phyloP scores from a whole-genome alignment of 2,329 filamentous ascomycete species.

The Chaetomium olivaceum region DNA sequence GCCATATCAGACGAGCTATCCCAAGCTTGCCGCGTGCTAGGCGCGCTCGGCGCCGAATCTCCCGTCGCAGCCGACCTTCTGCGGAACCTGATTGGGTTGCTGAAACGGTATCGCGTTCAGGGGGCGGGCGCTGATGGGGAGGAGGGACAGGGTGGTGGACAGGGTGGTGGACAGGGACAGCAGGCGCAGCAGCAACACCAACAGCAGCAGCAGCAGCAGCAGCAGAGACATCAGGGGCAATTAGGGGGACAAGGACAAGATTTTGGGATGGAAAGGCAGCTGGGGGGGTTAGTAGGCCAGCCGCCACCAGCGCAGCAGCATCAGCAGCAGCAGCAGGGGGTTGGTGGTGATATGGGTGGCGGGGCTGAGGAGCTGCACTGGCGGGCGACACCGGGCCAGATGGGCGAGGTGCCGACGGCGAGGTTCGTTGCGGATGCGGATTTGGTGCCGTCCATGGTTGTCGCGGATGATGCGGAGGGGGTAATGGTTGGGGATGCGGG shows the following conservation, averaged over 20 bases:
- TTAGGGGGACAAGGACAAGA: no score
- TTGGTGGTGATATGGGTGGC: background rate
- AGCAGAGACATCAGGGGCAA: background rate
- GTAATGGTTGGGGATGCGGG: background rate
- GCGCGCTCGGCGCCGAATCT: background rate
- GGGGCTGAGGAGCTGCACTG: background rate
- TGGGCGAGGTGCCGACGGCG: no score
- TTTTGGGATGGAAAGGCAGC: no score
- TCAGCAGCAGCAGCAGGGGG: background rate
- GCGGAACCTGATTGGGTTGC: conserved; percentile 2
- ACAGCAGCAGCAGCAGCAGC: no score
- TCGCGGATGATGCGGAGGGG: background rate
- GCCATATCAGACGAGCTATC: conserved; percentile 2
- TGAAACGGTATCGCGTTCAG: background rate
- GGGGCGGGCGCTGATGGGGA: background rate
- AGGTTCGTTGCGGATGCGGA: background rate
- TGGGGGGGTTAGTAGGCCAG: no score
- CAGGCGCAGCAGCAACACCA: background rate
- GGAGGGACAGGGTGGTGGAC: background rate
- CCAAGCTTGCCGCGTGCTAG: background rate
- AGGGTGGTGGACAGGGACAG: no score
- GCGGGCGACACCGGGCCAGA: background rate
- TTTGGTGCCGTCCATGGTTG: background rate
- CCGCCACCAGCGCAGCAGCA: background rate
- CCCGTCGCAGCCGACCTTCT: conserved; percentile 2